These are phyloP conservation scores for Candida coquimbonensis DNA, from an alignment of 805 yeast genomes.

Conservation along the genomic window DNA sequence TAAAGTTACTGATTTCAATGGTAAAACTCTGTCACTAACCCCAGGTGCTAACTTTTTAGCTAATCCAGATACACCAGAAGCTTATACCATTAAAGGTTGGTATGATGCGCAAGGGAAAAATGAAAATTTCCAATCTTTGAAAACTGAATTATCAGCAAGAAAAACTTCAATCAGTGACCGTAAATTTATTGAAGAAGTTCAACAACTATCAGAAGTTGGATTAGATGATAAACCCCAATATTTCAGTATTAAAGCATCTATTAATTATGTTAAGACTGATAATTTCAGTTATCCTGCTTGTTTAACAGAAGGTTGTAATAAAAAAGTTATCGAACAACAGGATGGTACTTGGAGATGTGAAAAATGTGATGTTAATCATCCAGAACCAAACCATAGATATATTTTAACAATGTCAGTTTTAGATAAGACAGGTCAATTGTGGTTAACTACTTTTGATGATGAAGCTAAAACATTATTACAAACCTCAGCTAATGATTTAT, in stretches of 20 bases:
- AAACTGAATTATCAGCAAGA: conserved; percentile 39
- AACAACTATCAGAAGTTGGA: conserved; percentile 57
- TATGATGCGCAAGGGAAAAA: conserved; percentile 71
- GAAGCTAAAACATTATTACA: conserved; percentile 68
- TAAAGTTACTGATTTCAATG: conserved; percentile 81
- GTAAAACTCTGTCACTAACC: conserved; percentile 74
- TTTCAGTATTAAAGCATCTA: conserved; percentile 67
- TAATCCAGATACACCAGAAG: conserved; percentile 86
- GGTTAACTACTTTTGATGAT: conserved; percentile 85
- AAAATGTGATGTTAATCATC: conserved; percentile 67
- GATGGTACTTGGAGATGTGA: conserved; percentile 91
- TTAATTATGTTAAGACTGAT: conserved; percentile 65
- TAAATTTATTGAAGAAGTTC: conserved; percentile 59
- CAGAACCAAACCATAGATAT: conserved; percentile 72
- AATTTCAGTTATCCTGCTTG: conserved; percentile 90
- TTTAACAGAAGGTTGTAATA: conserved; percentile 64
- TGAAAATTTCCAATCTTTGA: conserved; percentile 55
- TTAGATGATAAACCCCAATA: conserved; percentile 72
- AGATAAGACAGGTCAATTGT: conserved; percentile 76
- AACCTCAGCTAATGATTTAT: conserved; percentile 52
- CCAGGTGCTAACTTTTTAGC: conserved; percentile 68
- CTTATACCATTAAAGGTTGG: conserved; percentile 91
- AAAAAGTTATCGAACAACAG: conserved; percentile 70
- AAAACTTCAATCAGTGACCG: conserved; percentile 45
- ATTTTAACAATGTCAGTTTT: conserved; percentile 68